Conservation (phyloP, 2,329 filamentous ascomycete species). For the Monosporascus sp. region DNA sequence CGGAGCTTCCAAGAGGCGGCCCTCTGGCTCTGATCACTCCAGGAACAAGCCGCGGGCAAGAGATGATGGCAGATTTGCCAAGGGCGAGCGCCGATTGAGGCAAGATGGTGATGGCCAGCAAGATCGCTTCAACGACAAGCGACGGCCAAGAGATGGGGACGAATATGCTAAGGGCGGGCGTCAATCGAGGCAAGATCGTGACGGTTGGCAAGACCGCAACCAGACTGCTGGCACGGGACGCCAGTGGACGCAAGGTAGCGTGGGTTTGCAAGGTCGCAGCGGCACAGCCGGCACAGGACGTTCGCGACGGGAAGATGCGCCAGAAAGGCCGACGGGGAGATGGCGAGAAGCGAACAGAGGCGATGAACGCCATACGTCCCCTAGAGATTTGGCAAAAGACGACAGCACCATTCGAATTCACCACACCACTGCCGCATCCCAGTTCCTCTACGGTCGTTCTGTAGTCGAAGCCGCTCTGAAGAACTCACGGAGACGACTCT, state of each 20-base stretch:
- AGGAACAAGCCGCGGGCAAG: background rate
- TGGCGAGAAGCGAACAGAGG: background rate
- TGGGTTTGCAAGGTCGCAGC: too few species aligned
- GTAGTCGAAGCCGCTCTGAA: constrained; percentile 76
- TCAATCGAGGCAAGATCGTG: too few species aligned
- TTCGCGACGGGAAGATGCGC: background rate
- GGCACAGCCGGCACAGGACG: too few species aligned
- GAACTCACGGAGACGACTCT: constrained; percentile 62
- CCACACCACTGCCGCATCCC: constrained; percentile 77
- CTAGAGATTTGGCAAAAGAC: constrained; percentile 7
- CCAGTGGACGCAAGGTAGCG: too few species aligned
- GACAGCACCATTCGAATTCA: constrained; percentile 32
- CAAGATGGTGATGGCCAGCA: background rate
- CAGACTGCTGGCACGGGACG: too few species aligned
- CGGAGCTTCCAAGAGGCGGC: background rate
- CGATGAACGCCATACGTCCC: constrained; percentile 5
- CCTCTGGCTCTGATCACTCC: too few species aligned
- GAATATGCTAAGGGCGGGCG: too few species aligned
- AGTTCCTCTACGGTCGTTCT: constrained; percentile 84
- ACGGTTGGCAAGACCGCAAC: too few species aligned
- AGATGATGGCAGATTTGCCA: background rate
- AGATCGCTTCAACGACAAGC: too few species aligned
- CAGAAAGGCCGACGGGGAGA: background rate
- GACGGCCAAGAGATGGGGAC: too few species aligned
- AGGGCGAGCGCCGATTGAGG: background rate